Percentiles rank a stretch among this genome's conserved stretches.
Evolutionary conservation across 1,284 basidiomycete species (phyloP).

Genomic region (Moesziomyces sp.): DNA sequence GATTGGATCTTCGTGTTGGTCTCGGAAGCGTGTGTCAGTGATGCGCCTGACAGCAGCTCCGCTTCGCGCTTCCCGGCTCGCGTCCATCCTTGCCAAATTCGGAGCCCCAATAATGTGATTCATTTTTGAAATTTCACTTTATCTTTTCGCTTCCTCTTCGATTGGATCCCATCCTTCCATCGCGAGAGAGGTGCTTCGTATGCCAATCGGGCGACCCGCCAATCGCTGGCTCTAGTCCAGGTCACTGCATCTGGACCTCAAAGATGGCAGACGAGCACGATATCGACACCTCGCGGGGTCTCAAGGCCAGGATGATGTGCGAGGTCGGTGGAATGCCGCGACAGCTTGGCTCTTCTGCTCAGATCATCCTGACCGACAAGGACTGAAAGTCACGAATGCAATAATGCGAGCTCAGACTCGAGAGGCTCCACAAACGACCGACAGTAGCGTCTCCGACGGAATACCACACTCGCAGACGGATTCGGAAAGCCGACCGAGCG

Average conservation of each 20-base stretch:
- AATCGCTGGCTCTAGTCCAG: too few species aligned
- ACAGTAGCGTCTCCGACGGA: background rate
- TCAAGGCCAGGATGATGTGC: background rate
- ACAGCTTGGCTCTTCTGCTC: too few species aligned
- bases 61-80: background rate
- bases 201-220: too few species aligned
- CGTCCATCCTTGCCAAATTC: background rate
- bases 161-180: background rate
- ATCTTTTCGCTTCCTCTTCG: background rate
- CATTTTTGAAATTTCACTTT: background rate
- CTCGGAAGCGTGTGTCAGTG: constrained; percentile 4
- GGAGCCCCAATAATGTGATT: background rate
- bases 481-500: background rate
- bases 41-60: background rate
- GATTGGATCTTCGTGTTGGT: constrained; percentile 2
- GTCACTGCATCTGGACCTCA: too few species aligned
- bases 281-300: too few species aligned
- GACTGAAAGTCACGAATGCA: too few species aligned
- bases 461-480: background rate
- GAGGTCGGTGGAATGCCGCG: background rate
- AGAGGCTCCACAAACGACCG: too few species aligned
- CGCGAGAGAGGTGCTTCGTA: too few species aligned
- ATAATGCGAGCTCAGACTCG: too few species aligned
- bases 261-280: too few species aligned
- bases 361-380: too few species aligned